phyloP scores from a whole-genome alignment of 1,284 basidiomycete genomes.

The Sporisorium iseilematis-ciliati region DNA sequence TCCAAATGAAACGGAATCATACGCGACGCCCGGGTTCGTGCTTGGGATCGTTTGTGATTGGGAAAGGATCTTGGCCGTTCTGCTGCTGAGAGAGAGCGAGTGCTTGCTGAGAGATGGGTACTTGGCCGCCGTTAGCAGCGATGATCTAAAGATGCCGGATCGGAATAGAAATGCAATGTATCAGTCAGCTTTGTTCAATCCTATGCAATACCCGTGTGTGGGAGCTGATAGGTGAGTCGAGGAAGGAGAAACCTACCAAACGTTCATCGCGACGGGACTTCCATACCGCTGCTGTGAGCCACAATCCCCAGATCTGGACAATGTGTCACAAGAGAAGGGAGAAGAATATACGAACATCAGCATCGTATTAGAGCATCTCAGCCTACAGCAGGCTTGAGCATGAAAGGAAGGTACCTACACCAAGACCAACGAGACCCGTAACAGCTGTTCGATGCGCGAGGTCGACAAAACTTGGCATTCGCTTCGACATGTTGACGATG shows the following conservation, averaged over 20 bases:
- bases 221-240: background rate
- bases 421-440: conserved; percentile 58
- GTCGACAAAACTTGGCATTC: conserved; percentile 53
- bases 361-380: background rate
- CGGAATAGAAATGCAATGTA: background rate
- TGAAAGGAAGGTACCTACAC: conserved; percentile 47
- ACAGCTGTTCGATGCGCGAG: conserved; percentile 60
- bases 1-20: background rate
- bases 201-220: background rate
- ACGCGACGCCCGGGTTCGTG: conserved; percentile 46
- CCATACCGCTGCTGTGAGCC: conserved; percentile 65
- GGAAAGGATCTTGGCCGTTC: conserved; percentile 36
- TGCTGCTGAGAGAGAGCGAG: conserved; percentile 39
- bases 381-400: background rate
- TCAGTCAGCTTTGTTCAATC: background rate
- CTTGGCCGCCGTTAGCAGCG: conserved; percentile 31
- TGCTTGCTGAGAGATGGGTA: conserved; percentile 44
- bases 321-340: background rate
- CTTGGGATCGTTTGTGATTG: conserved; percentile 47
- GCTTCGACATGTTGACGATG: conserved; percentile 36
- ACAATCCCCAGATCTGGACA: conserved; percentile 60
- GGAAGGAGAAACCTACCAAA: conserved; percentile 40
- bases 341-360: background rate
- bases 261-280: conserved; percentile 63
- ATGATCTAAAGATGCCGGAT: conserved; percentile 17